Conservation (phyloP, 2,329 filamentous ascomycete genomes). For the Coniella lustricola region DNA sequence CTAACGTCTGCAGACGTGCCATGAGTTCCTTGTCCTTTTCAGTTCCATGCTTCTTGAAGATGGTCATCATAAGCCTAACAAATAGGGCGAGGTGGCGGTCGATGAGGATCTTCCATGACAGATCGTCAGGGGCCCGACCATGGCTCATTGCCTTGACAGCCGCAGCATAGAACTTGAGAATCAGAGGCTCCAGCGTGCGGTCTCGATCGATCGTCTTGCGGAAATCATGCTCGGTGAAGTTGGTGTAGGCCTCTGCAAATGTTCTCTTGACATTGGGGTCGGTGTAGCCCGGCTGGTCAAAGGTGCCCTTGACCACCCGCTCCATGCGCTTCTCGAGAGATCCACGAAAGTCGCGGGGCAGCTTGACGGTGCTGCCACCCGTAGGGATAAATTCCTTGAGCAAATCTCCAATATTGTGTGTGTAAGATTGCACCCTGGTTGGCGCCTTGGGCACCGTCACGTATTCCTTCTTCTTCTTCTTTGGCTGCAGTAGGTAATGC, state of each 20-base stretch:
- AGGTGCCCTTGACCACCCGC: slow-evolving; percentile 71
- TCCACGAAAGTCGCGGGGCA: slow-evolving; percentile 48
- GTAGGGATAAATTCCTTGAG: slow-evolving; percentile 71
- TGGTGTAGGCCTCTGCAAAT: slow-evolving; percentile 90
- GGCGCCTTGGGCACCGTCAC: slow-evolving; percentile 59
- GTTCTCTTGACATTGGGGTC: slow-evolving; percentile 88
- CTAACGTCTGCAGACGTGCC: slow-evolving; percentile 68
- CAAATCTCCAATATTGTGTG: slow-evolving; percentile 69
- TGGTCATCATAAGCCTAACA: slow-evolving; percentile 73
- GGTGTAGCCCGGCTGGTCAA: slow-evolving; percentile 79
- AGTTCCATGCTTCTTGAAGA: slow-evolving; percentile 77
- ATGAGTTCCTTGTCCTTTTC: slow-evolving; percentile 80
- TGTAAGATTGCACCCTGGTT: slow-evolving; percentile 50
- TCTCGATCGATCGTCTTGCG: slow-evolving; percentile 91
- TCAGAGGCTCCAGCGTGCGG: slow-evolving; percentile 81
- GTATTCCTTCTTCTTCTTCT: slow-evolving; percentile 84
- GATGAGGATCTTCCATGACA: slow-evolving; percentile 84
- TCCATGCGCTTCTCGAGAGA: slow-evolving; percentile 65
- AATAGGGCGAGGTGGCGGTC: slow-evolving; percentile 94
- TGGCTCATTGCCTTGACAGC: slow-evolving; percentile 81
- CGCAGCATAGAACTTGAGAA: slow-evolving; percentile 93
- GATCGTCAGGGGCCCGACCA: slow-evolving; percentile 68
- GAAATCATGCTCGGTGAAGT: slow-evolving; percentile 82
- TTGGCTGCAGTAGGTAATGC: slow-evolving; percentile 85
- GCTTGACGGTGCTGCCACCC: slow-evolving; percentile 39